Conservation (phyloP, 768 basidiomycete genomes). For the Coprinopsis marcescibilis region DNA sequence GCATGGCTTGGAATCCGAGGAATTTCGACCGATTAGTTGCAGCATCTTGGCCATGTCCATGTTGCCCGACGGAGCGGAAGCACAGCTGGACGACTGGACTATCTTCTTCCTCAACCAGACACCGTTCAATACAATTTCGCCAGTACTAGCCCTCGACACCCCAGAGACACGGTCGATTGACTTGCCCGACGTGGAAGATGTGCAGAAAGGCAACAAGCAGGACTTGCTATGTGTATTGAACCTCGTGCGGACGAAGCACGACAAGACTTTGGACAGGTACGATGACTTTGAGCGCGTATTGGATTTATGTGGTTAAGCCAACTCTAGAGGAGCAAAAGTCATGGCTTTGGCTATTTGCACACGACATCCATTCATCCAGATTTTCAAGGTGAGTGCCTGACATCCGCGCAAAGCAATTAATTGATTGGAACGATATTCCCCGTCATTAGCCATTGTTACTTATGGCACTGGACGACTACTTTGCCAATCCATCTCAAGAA, state of each 20-base stretch:
- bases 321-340: slow-evolving; percentile 78
- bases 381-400: slow-evolving; percentile 69
- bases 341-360: slow-evolving; percentile 95
- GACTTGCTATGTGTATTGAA: slow-evolving; percentile 85
- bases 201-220: slow-evolving; percentile 24
- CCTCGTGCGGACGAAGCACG: slow-evolving; percentile 86
- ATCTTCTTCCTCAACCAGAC: slow-evolving; percentile 98
- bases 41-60: slow-evolving; percentile 95
- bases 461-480: slow-evolving; percentile 94
- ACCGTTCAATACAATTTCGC: slow-evolving; percentile 78
- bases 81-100: slow-evolving; percentile 95
- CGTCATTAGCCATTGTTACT: slow-evolving; percentile 75
- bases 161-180: slow-evolving; percentile 33
- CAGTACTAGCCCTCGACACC: slow-evolving; percentile 70
- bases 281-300: slow-evolving; percentile 14
- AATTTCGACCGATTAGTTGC: slow-evolving; percentile 13
- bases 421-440: slow-evolving; percentile 4
- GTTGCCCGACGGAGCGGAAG: slow-evolving; percentile 97
- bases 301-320: neutral
- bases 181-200: slow-evolving; percentile 30
- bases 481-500: slow-evolving; percentile 81
- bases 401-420: neutral
- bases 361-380: slow-evolving; percentile 89
- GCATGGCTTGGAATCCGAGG: neutral
- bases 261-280: slow-evolving; percentile 74